Evolutionary conservation across 306 rosid species (phyloP).

Genomic region (Lathyrus tuberosus): DNA sequence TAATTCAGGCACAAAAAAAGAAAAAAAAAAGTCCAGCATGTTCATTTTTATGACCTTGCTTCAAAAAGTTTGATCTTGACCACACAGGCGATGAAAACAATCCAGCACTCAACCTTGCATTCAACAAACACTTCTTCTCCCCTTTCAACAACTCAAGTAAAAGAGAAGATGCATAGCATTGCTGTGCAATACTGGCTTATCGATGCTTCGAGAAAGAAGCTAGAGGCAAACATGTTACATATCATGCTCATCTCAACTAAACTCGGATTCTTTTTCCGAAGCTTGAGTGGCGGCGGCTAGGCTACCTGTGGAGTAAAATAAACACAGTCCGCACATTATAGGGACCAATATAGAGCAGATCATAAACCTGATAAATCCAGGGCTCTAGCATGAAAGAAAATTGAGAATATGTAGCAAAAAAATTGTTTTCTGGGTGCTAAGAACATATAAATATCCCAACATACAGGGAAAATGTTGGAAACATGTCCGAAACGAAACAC

Average conservation of each 20-base stretch:
- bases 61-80: too few relatives aligned
- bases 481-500: constrained; percentile 37
- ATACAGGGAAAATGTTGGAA: not conserved
- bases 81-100: too few relatives aligned
- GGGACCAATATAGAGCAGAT: constrained; percentile 18
- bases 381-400: constrained; percentile 2
- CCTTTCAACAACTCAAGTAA: not conserved
- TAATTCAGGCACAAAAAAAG: too few relatives aligned
- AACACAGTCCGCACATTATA: not conserved
- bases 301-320: constrained; percentile 8
- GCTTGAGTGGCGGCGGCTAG: not conserved
- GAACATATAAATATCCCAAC: constrained; percentile 26
- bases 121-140: not conserved
- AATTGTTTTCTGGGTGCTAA: constrained; percentile 17
- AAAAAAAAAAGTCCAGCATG: too few relatives aligned
- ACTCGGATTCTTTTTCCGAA: not conserved
- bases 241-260: not conserved
- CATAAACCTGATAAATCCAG: constrained; percentile 33
- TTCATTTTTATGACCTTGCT: too few relatives aligned
- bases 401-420: not conserved
- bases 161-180: constrained; percentile 7
- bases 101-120: not conserved
- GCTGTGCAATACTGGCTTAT: not conserved
- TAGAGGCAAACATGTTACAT: not conserved
- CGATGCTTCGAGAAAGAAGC: not conserved